Conservation (phyloP, 768 basidiomycete species). For the Tylopilus vinaceipallidus region DNA sequence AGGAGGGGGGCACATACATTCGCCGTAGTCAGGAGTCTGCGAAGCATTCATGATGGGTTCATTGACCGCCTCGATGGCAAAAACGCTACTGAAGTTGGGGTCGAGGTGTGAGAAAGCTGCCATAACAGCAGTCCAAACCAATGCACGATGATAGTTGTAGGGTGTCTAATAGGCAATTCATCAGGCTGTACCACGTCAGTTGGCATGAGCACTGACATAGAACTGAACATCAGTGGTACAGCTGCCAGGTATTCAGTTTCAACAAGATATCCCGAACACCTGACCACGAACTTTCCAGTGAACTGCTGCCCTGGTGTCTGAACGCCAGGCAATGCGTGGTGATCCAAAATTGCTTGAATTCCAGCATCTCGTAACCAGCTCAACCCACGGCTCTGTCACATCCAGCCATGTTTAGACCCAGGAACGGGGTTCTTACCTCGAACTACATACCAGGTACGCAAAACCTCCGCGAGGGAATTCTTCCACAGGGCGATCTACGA, state of each 20-base stretch:
- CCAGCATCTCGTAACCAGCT: slow-evolving; percentile 57
- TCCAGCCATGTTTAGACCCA: background rate
- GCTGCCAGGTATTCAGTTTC: slow-evolving; percentile 32
- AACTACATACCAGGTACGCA: slow-evolving; percentile 49
- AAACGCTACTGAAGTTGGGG: slow-evolving; percentile 60
- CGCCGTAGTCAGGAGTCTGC: slow-evolving; percentile 66
- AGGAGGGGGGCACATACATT: slow-evolving; percentile 48
- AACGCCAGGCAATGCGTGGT: slow-evolving; percentile 72
- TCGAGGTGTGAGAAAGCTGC: slow-evolving; percentile 69
- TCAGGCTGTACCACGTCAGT: background rate
- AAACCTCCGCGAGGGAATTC: slow-evolving; percentile 72
- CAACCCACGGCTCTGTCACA: slow-evolving; percentile 58
- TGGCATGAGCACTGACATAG: slow-evolving; percentile 48
- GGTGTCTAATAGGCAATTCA: slow-evolving; percentile 40
- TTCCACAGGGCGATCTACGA: slow-evolving; percentile 62
- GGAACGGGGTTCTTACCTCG: background rate
- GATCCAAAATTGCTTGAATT: slow-evolving; percentile 65
- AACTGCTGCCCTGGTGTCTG: slow-evolving; percentile 61
- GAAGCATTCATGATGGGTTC: slow-evolving; percentile 74
- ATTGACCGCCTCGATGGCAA: slow-evolving; percentile 74
- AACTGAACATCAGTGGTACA: slow-evolving; percentile 71
- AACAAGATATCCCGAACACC: background rate
- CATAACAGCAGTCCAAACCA: slow-evolving; percentile 83
- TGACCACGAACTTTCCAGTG: slow-evolving; percentile 53
- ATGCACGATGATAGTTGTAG: slow-evolving; percentile 72